A percentile compares a stretch with the other conserved stretches of the same genome.
These are phyloP conservation scores for Arthrobotrys musiformis DNA, from an alignment of 2,329 filamentous ascomycete species.

Conservation along the genomic window DNA sequence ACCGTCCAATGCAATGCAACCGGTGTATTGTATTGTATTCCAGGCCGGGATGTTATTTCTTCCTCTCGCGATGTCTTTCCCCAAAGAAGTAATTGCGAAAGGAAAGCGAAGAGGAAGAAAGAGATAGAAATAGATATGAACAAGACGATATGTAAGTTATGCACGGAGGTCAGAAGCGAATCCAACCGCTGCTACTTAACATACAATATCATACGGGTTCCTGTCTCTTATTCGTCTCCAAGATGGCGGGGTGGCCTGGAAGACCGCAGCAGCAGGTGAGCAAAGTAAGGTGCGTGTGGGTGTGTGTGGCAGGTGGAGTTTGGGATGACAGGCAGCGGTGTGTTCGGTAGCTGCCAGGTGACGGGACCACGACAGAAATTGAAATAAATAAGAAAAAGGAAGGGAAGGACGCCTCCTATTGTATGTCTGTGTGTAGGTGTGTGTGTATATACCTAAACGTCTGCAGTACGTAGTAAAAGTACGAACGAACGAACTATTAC, in stretches of 20 bases:
- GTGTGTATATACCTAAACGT: no score
- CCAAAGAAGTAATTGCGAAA: conserved; percentile 40
- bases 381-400: no score
- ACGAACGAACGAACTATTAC: no score
- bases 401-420: no score
- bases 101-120: neutral
- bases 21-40: neutral
- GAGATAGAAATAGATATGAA: neutral
- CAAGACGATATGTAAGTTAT: no score
- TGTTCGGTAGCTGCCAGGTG: conserved; percentile 31
- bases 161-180: conserved; percentile 24
- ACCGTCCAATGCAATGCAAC: neutral
- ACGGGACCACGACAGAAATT: conserved; percentile 18
- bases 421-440: no score
- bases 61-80: neutral
- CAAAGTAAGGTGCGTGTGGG: neutral
- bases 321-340: conserved; percentile 44
- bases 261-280: conserved; percentile 10
- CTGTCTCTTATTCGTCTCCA: conserved; percentile 33
- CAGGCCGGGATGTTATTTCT: conserved; percentile 3
- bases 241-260: conserved; percentile 16
- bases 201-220: conserved; percentile 22
- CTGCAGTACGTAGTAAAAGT: no score
- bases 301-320: conserved; percentile 28
- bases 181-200: conserved; percentile 44